A percentile compares a stretch with the other conserved stretches of the same genome.
Conservation (phyloP, 257 asterid genomes). For the Nicotiana obtusifolia region DNA sequence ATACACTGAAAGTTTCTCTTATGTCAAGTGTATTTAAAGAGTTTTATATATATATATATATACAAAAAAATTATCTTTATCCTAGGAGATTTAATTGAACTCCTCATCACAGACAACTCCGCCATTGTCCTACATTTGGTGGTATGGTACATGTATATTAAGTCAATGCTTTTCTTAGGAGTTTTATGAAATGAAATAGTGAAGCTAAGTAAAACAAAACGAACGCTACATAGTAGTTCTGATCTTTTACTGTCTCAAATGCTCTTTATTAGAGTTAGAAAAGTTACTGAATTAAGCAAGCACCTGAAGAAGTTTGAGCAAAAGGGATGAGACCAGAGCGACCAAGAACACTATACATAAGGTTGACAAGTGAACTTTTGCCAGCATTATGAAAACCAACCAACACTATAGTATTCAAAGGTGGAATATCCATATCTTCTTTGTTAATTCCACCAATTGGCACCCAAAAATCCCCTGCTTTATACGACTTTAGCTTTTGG, state of each 20-base stretch:
- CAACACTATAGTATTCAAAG: slow-evolving; percentile 21
- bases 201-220: background rate
- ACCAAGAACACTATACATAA: slow-evolving; percentile 27
- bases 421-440: slow-evolving; percentile 23
- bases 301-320: slow-evolving; percentile 28
- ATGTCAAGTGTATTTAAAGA: no score
- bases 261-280: background rate
- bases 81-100: no score
- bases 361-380: slow-evolving; percentile 32
- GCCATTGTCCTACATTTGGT: no score
- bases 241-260: no score
- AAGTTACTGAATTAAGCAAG: background rate
- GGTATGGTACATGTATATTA: no score
- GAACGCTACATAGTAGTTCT: no score
- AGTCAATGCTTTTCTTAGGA: no score
- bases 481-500: slow-evolving; percentile 20
- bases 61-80: no score
- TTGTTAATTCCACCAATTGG: slow-evolving; percentile 23
- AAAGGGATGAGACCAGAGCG: slow-evolving; percentile 28
- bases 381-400: slow-evolving; percentile 31
- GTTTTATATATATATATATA: no score
- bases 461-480: slow-evolving; percentile 24
- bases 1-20: no score
- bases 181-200: no score
- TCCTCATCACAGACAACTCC: no score